A percentile compares a stretch with the other conserved stretches of the same genome.
phyloP scores from a whole-genome alignment of 192 early-diverging fungal species.

The Backusella liffmaniae region DNA sequence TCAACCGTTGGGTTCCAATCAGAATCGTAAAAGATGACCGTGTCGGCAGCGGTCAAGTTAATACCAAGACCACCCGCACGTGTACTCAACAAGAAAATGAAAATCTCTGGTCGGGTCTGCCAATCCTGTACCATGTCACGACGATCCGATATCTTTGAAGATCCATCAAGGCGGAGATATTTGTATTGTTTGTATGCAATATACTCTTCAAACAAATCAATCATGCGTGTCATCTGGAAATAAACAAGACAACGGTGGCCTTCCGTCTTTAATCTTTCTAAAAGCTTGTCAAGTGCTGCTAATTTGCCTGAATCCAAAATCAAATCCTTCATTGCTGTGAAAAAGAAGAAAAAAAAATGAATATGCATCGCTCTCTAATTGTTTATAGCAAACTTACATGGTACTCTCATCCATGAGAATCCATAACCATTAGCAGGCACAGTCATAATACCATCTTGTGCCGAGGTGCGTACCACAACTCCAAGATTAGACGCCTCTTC shows the following conservation, averaged over 20 bases:
- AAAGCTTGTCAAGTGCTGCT: conserved; percentile 64
- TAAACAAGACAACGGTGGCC: conserved; percentile 81
- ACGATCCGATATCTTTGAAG: conserved; percentile 82
- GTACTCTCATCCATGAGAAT: conserved; percentile 66
- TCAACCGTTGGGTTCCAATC: conserved; percentile 93
- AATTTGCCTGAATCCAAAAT: conserved; percentile 82
- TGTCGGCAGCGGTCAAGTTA: conserved; percentile 89
- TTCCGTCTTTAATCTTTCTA: conserved; percentile 70
- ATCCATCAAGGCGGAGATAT: conserved; percentile 88
- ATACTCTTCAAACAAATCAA: conserved; percentile 88
- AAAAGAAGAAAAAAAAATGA: conserved; percentile 7
- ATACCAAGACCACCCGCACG: conserved; percentile 87
- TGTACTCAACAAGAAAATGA: conserved; percentile 82
- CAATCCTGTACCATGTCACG: conserved; percentile 92
- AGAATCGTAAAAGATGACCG: conserved; percentile 85
- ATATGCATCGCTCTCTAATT: background rate
- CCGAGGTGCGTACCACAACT: conserved; percentile 15
- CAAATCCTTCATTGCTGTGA: conserved; percentile 64
- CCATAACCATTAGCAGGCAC: conserved; percentile 49
- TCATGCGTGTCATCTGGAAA: conserved; percentile 91
- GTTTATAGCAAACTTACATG: conserved; percentile 32
- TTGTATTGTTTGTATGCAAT: conserved; percentile 81
- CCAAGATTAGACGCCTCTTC: conserved; percentile 8
- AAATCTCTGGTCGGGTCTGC: conserved; percentile 85
- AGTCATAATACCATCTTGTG: conserved; percentile 41